phyloP scores from a whole-genome alignment of 23 red algal species.

The Gracilaria vermiculophylla region DNA sequence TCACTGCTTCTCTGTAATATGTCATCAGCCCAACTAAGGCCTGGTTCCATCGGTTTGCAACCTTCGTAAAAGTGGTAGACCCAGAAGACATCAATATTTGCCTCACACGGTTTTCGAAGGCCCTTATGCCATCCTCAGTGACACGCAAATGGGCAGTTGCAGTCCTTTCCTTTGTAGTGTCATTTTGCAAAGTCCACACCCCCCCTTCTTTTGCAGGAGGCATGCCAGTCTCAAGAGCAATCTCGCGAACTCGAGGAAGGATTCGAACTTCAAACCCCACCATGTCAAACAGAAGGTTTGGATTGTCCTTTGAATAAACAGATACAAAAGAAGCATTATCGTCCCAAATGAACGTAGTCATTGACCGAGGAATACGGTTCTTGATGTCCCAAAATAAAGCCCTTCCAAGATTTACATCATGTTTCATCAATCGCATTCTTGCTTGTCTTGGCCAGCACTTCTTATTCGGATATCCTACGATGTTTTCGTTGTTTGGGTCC shows the following conservation, averaged over 20 bases:
- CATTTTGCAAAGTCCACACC: slow-evolving; percentile 83
- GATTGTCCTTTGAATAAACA: slow-evolving; percentile 90
- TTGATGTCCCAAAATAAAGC: slow-evolving; percentile 94
- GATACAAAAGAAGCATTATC: slow-evolving; percentile 80
- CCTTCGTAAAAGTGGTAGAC: slow-evolving; percentile 90
- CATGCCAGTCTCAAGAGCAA: slow-evolving; percentile 14
- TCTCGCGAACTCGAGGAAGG: slow-evolving; percentile 57
- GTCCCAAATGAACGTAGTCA: slow-evolving; percentile 77
- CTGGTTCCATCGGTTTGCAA: slow-evolving; percentile 93
- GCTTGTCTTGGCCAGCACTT: slow-evolving; percentile 95
- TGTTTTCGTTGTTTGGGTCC: slow-evolving; percentile 96
- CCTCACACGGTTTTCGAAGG: slow-evolving; percentile 82
- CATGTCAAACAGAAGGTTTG: slow-evolving; percentile 96
- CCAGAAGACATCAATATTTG: slow-evolving; percentile 95
- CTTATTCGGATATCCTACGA: slow-evolving; percentile 90
- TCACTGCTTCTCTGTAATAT: slow-evolving; percentile 89
- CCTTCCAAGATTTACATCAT: slow-evolving; percentile 92
- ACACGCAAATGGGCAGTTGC: slow-evolving; percentile 88
- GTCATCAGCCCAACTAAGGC: slow-evolving; percentile 83
- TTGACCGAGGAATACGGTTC: slow-evolving; percentile 77
- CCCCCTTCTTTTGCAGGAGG: slow-evolving; percentile 52
- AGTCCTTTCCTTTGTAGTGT: slow-evolving; percentile 79
- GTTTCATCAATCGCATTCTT: slow-evolving; percentile 92
- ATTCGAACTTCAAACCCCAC: slow-evolving; percentile 95
- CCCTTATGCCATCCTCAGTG: slow-evolving; percentile 51